Conservation (phyloP, 257 asterid species). For the Solanum chilense region DNA sequence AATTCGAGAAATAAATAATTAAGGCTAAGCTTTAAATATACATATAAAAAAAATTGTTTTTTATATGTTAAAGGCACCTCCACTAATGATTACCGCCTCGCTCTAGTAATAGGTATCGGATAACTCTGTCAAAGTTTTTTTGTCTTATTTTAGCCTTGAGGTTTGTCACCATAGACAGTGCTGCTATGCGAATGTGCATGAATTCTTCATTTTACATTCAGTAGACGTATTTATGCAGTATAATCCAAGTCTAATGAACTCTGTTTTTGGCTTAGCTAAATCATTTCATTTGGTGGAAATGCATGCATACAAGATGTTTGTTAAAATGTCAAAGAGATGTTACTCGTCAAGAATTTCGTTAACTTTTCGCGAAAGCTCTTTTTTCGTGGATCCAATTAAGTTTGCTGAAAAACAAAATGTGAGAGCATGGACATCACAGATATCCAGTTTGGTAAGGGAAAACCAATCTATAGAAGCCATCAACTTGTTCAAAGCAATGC, state of each 20-base stretch:
- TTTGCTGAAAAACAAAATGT: constrained; percentile 26
- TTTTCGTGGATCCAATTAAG: constrained; percentile 18
- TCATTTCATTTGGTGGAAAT: not conserved
- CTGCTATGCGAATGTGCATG: not conserved
- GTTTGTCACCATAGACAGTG: not conserved
- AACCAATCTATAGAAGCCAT: constrained; percentile 50
- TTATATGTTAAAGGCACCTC: not conserved
- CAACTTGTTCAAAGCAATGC: constrained; percentile 53
- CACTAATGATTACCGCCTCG: too few relatives aligned
- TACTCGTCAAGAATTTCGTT: constrained; percentile 6
- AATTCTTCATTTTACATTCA: not conserved
- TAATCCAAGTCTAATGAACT: not conserved
- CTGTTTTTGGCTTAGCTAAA: not conserved
- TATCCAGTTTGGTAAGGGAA: constrained; percentile 42
- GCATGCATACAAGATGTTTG: constrained; percentile 57
- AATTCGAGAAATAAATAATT: not conserved
- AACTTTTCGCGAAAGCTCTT: not conserved
- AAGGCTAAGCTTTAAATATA: not conserved
- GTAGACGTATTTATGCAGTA: not conserved
- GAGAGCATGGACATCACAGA: constrained; percentile 41
- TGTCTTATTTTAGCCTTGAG: not conserved
- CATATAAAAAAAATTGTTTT: too few relatives aligned
- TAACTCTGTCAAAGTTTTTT: too few relatives aligned
- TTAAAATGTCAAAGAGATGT: constrained; percentile 30
- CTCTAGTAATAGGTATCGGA: too few relatives aligned